Evolutionary conservation across 305 asterid genomes (phyloP).

Genomic region (Andrographis paniculata): DNA sequence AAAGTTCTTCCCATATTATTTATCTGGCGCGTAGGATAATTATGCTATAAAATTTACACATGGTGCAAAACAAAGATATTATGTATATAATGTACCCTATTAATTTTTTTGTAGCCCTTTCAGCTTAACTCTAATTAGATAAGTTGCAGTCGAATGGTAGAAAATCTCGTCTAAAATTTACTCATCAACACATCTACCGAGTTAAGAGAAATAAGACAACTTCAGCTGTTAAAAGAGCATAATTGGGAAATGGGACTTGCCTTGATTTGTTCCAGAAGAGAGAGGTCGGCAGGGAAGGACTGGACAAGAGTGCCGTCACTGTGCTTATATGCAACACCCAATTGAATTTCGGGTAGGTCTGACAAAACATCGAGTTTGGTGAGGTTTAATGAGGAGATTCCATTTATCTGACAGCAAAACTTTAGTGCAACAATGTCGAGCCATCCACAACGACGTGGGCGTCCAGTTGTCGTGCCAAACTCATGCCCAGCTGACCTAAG

Average conservation of each 20-base stretch:
- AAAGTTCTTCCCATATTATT: no score
- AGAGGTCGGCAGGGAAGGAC: constrained; percentile 78
- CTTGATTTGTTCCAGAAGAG: constrained; percentile 62
- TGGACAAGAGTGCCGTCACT: constrained; percentile 49
- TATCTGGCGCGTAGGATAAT: no score
- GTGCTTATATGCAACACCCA: constrained; percentile 68
- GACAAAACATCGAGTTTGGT: constrained; percentile 94
- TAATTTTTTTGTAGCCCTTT: no score
- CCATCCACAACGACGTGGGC: constrained; percentile 99
- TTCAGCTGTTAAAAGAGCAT: not conserved
- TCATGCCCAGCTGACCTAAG: constrained; percentile 93
- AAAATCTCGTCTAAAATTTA: no score
- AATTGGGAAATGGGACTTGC: constrained; percentile 22
- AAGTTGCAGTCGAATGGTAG: no score
- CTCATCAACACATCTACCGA: no score
- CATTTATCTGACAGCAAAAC: constrained; percentile 81
- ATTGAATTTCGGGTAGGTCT: constrained; percentile 60
- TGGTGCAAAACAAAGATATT: no score
- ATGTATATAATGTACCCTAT: no score
- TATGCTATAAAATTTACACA: no score
- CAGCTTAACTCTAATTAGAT: no score
- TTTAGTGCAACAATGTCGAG: constrained; percentile 89
- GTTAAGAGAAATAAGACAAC: no score
- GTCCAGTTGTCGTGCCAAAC: constrained; percentile 94
- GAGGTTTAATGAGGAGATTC: constrained; percentile 87